phyloP scores from a whole-genome alignment of 2,329 filamentous ascomycete genomes.

The Phyllachora maydis region DNA sequence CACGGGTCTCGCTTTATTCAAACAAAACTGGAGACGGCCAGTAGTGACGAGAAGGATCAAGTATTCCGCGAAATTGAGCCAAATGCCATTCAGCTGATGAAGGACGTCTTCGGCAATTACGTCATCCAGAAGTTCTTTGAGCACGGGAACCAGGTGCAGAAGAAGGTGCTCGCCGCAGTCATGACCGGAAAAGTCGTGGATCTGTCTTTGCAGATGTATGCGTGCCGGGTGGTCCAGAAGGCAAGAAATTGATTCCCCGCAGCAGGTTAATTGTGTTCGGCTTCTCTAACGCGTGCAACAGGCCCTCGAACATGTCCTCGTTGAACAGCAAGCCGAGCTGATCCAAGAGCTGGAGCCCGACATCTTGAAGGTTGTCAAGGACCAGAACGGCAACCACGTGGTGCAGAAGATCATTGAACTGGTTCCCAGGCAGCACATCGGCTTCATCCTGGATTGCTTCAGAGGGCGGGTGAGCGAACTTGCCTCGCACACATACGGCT shows the following conservation, averaged over 20 bases:
- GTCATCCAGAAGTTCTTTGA: constrained; percentile 97
- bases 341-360: constrained; percentile 65
- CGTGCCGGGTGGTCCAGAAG: constrained; percentile 91
- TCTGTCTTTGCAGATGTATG: constrained; percentile 76
- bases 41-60: constrained; percentile 86
- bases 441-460: constrained; percentile 70
- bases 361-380: constrained; percentile 58
- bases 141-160: constrained; percentile 84
- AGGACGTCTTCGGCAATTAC: constrained; percentile 93
- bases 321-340: constrained; percentile 75
- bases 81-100: constrained; percentile 78
- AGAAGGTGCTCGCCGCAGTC: constrained; percentile 62
- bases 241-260: constrained; percentile 20
- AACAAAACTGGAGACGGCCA: constrained; percentile 74
- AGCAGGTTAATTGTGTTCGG: no score
- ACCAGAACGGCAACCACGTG: constrained; percentile 91
- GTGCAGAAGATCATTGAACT: constrained; percentile 83
- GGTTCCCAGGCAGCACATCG: constrained; percentile 57
- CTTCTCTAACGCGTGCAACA: no score
- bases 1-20: constrained; percentile 93
- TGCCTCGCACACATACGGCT: constrained; percentile 67
- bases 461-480: constrained; percentile 53
- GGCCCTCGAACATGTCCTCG: constrained; percentile 76
- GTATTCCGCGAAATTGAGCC: constrained; percentile 74
- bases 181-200: constrained; percentile 74